Percentiles rank a stretch among this genome's conserved stretches.
Evolutionary conservation across 768 basidiomycete genomes (phyloP).

Genomic region (Hericium erinaceus): DNA sequence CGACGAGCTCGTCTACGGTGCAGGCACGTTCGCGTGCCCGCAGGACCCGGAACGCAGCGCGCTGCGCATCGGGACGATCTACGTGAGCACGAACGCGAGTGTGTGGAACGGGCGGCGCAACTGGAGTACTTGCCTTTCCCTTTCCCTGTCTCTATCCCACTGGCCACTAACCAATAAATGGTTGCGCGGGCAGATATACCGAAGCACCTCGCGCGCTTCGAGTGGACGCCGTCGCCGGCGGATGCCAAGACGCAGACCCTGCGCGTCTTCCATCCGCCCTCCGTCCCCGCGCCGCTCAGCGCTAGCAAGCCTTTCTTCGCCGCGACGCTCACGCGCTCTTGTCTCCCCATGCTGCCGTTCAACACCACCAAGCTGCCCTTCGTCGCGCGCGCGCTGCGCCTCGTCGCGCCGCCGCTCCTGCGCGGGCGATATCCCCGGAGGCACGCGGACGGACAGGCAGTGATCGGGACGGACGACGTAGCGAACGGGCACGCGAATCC

Average conservation of each 20-base stretch:
- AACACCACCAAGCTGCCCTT: not conserved
- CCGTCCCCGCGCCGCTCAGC: not conserved
- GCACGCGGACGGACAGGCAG: not conserved
- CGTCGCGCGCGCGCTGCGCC: not conserved
- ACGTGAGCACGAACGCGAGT: constrained; percentile 3
- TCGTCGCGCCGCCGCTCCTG: constrained; percentile 6
- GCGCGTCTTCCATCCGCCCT: not conserved
- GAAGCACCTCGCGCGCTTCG: constrained; percentile 9
- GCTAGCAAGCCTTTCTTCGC: constrained; percentile 7
- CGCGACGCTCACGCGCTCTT: constrained; percentile 6
- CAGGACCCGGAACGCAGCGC: not conserved
- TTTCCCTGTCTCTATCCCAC: not conserved
- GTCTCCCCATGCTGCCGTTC: constrained; percentile 3
- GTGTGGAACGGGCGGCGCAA: constrained; percentile 7
- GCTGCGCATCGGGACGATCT: constrained; percentile 7
- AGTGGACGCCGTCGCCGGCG: not conserved
- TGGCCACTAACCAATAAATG: too few relatives aligned
- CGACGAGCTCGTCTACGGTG: constrained; percentile 6
- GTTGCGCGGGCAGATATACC: constrained; percentile 3
- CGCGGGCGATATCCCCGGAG: not conserved
- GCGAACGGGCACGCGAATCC: constrained; percentile 7
- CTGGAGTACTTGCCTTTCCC: constrained; percentile 2
- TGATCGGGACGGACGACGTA: not conserved
- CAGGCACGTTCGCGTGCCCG: not conserved
- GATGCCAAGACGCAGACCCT: not conserved